These are phyloP conservation scores for Phytomonas serpens DNA, from an alignment of 208 protist genomes.

Conservation along the genomic window DNA sequence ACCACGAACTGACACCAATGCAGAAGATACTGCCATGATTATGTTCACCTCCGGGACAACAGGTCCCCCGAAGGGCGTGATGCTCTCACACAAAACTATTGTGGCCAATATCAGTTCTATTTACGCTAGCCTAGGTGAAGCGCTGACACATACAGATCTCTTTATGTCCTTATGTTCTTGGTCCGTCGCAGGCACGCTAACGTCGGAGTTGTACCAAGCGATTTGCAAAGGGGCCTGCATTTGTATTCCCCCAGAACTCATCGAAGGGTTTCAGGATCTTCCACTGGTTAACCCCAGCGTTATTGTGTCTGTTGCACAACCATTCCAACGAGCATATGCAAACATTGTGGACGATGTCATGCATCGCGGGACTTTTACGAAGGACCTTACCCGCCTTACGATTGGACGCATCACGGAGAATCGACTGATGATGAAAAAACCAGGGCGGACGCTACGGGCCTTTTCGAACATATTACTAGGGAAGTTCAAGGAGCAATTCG, in stretches of 20 bases:
- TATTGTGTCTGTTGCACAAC: constrained; percentile 73
- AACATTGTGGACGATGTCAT: constrained; percentile 89
- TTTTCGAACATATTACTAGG: constrained; percentile 71
- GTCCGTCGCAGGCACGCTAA: constrained; percentile 79
- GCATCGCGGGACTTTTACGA: constrained; percentile 67
- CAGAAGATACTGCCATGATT: constrained; percentile 89
- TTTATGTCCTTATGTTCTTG: constrained; percentile 90
- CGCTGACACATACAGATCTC: constrained; percentile 77
- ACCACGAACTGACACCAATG: constrained; percentile 49
- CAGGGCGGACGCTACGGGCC: constrained; percentile 54
- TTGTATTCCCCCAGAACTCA: constrained; percentile 80
- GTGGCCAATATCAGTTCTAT: constrained; percentile 85
- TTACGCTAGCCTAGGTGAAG: constrained; percentile 72
- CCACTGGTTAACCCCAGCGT: constrained; percentile 80
- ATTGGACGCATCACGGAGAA: constrained; percentile 84
- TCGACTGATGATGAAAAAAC: constrained; percentile 81
- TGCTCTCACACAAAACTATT: constrained; percentile 90
- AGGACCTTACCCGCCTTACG: constrained; percentile 76
- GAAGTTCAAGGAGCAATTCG: constrained; percentile 88
- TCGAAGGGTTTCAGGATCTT: constrained; percentile 85
- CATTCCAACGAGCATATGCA: constrained; percentile 78
- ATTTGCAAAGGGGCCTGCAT: constrained; percentile 81
- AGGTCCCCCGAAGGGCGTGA: constrained; percentile 92
- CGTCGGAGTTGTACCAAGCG: constrained; percentile 77
- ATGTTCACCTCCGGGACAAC: constrained; percentile 89